Evolutionary conservation across 352 stramenopile species (phyloP).

Genomic region (Elongisporangium anandrum): DNA sequence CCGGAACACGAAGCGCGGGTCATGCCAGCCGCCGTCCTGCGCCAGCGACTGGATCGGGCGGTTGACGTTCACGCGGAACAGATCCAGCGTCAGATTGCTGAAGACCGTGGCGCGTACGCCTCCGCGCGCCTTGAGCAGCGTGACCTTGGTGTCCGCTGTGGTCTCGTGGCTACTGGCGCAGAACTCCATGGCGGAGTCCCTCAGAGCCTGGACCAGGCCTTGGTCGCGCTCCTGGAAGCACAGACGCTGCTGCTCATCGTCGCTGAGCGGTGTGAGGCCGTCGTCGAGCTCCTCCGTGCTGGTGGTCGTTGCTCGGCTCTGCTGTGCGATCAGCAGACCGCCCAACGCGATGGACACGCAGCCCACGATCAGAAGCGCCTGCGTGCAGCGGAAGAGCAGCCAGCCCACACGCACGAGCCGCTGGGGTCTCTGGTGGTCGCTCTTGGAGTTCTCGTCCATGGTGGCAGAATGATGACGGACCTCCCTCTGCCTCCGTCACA

Average conservation of each 20-base stretch:
- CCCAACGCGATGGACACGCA: background rate
- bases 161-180: slow-evolving; percentile 10
- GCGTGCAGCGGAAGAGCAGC: background rate
- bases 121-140: slow-evolving; percentile 19
- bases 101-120: slow-evolving; percentile 29
- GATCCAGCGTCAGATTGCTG: slow-evolving; percentile 44
- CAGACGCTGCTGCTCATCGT: slow-evolving; percentile 8
- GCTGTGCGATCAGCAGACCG: background rate
- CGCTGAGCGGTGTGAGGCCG: background rate
- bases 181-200: slow-evolving; percentile 15
- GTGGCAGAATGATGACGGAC: no score
- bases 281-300: background rate
- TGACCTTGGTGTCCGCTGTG: slow-evolving; percentile 25
- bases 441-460: background rate
- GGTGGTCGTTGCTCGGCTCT: background rate
- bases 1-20: slow-evolving; percentile 5
- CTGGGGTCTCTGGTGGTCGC: background rate
- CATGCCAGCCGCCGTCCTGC: slow-evolving; percentile 2
- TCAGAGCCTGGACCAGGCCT: slow-evolving; percentile 21
- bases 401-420: background rate
- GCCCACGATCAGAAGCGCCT: background rate
- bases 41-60: slow-evolving; percentile 20
- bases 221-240: slow-evolving; percentile 32
- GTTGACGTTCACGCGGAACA: slow-evolving; percentile 20
- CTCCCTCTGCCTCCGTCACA: background rate